phyloP scores from a whole-genome alignment of 805 yeast genomes.

The Blastobotrys chiropterorum region DNA sequence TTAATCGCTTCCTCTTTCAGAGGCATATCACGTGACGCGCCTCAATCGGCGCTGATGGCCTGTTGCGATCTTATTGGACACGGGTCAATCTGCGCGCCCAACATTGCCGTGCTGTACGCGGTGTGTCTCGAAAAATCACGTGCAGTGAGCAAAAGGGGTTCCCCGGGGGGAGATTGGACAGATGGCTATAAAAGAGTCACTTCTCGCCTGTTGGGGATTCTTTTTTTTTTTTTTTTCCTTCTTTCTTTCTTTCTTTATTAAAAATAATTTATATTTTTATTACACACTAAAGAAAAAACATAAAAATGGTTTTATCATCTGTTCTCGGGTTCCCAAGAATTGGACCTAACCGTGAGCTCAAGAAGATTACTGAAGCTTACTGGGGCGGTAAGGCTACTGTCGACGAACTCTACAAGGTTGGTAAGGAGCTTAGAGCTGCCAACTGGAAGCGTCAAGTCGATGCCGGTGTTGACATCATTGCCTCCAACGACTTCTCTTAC shows the following conservation, averaged over 20 bases:
- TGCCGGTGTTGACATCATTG: constrained; percentile 95
- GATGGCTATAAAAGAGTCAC: too few relatives aligned
- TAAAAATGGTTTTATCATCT: constrained; percentile 85
- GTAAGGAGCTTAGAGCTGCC: constrained; percentile 89
- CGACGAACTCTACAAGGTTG: constrained; percentile 84
- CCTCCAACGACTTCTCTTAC: constrained; percentile 97
- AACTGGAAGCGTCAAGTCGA: constrained; percentile 98
- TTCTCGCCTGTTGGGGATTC: too few relatives aligned
- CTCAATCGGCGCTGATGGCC: too few relatives aligned
- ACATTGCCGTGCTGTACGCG: too few relatives aligned
- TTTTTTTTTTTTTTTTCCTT: neutral
- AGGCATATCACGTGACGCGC: too few relatives aligned
- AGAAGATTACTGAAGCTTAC: constrained; percentile 98
- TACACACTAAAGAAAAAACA: neutral
- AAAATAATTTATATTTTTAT: neutral
- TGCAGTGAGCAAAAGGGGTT: too few relatives aligned
- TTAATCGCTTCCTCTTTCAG: too few relatives aligned
- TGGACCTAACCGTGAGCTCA: constrained; percentile 98
- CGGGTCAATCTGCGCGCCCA: too few relatives aligned
- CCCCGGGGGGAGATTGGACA: too few relatives aligned
- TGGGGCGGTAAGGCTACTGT: constrained; percentile 90
- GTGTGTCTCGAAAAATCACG: too few relatives aligned
- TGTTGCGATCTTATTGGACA: too few relatives aligned
- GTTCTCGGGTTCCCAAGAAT: constrained; percentile 99
- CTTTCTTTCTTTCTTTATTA: neutral